Conservation (phyloP, 2,329 filamentous ascomycete species). For the Ceratocystis albifundus region DNA sequence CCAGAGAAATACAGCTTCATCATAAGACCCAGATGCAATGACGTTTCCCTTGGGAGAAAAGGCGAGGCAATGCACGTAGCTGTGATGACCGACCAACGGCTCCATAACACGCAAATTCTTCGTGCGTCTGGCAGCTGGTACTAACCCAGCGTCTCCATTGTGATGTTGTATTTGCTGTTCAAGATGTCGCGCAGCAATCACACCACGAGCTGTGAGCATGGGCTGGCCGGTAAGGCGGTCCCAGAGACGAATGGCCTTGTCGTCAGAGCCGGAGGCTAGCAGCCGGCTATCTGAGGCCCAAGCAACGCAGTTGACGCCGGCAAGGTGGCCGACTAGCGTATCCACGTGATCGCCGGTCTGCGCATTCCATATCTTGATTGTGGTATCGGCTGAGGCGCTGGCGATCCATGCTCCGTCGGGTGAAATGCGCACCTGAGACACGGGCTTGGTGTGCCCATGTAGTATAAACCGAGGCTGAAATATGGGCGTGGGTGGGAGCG, state of each 20-base stretch:
- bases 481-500: slow-evolving; percentile 51
- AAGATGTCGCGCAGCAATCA: slow-evolving; percentile 22
- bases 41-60: slow-evolving; percentile 99
- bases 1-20: slow-evolving; percentile 95
- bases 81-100: slow-evolving; percentile 76
- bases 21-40: slow-evolving; percentile 86
- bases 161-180: slow-evolving; percentile 26
- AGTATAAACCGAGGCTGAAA: slow-evolving; percentile 62
- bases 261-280: slow-evolving; percentile 83
- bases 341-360: slow-evolving; percentile 67
- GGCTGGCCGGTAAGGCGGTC: slow-evolving; percentile 54
- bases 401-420: slow-evolving; percentile 85
- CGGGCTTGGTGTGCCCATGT: slow-evolving; percentile 63
- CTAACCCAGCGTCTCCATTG: slow-evolving; percentile 23
- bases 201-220: slow-evolving; percentile 36
- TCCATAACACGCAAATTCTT: slow-evolving; percentile 32
- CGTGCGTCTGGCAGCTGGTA: background rate
- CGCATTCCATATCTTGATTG: slow-evolving; percentile 84
- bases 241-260: slow-evolving; percentile 93
- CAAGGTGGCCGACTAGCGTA: slow-evolving; percentile 84
- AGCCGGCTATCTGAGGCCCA: slow-evolving; percentile 86
- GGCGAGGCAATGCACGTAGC: slow-evolving; percentile 86
- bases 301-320: slow-evolving; percentile 82
- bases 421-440: slow-evolving; percentile 81
- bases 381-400: slow-evolving; percentile 77